A percentile compares a stretch with the other conserved stretches of the same genome.
Evolutionary conservation across 2,329 filamentous ascomycete species (phyloP).

Genomic region (Trichoderma citrinoviride): DNA sequence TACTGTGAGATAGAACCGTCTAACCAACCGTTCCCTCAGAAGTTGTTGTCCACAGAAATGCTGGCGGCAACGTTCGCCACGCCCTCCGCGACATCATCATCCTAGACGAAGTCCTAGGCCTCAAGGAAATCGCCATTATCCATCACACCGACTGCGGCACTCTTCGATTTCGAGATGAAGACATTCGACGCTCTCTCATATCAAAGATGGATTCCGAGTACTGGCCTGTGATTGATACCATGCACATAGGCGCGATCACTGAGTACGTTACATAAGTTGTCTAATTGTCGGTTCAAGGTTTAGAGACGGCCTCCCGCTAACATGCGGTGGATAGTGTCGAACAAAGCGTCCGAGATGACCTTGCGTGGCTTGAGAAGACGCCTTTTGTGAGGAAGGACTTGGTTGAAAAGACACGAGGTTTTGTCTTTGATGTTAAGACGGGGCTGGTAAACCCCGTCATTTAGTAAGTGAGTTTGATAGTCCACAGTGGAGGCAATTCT

Average conservation of each 20-base stretch:
- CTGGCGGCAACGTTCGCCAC: not conserved
- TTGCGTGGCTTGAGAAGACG: not conserved
- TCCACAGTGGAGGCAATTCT: not conserved
- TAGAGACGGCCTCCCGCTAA: not conserved
- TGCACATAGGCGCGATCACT: not conserved
- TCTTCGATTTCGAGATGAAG: not conserved
- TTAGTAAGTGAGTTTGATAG: fast-evolving
- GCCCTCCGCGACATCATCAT: not conserved
- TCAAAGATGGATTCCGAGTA: not conserved
- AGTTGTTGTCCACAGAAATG: not conserved
- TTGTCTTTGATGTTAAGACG: not conserved
- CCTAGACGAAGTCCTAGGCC: not conserved
- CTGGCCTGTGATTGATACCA: not conserved
- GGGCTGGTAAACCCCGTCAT: not conserved
- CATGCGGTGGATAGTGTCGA: not conserved
- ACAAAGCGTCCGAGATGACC: not conserved
- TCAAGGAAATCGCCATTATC: not conserved
- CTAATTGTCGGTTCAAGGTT: too few species aligned
- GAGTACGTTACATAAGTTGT: not conserved
- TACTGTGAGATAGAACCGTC: not conserved
- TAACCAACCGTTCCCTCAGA: not conserved
- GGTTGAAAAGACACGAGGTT: not conserved
- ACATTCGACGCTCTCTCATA: not conserved
- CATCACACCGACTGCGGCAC: not conserved
- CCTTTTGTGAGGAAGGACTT: not conserved